These are phyloP conservation scores for Talaromyces sp. DNA, from an alignment of 2,329 filamentous ascomycete genomes.

Conservation along the genomic window DNA sequence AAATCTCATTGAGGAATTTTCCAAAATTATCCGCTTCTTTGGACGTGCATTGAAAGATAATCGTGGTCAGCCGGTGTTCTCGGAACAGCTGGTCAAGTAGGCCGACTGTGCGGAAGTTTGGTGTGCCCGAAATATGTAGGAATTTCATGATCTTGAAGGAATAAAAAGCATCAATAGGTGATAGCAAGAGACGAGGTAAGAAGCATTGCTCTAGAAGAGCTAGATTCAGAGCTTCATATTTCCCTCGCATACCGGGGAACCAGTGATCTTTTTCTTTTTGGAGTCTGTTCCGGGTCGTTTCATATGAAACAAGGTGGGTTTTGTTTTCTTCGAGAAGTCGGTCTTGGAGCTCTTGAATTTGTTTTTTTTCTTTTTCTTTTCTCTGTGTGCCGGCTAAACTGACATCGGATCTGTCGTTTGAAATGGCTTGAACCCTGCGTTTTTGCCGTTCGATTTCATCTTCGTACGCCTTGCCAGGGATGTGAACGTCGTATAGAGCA, in stretches of 20 bases:
- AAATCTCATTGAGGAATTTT: slow-evolving; percentile 75
- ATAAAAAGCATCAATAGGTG: slow-evolving; percentile 82
- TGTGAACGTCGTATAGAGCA: slow-evolving; percentile 72
- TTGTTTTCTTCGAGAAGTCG: slow-evolving; percentile 69
- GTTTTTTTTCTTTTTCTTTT: slow-evolving; percentile 66
- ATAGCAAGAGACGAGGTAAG: slow-evolving; percentile 78
- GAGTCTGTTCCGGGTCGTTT: slow-evolving; percentile 63
- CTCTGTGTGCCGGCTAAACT: slow-evolving; percentile 60
- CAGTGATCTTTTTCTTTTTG: slow-evolving; percentile 71
- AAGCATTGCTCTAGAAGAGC: slow-evolving; percentile 84
- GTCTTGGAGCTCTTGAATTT: slow-evolving; percentile 63
- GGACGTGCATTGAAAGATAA: slow-evolving; percentile 85
- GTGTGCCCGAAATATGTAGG: slow-evolving; percentile 75
- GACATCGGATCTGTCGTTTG: slow-evolving; percentile 67
- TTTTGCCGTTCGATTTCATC: slow-evolving; percentile 66
- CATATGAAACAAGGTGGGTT: slow-evolving; percentile 61
- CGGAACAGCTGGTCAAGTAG: slow-evolving; percentile 80
- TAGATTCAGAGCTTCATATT: slow-evolving; percentile 64
- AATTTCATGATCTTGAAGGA: slow-evolving; percentile 81
- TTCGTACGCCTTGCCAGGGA: slow-evolving; percentile 72
- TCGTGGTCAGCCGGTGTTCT: slow-evolving; percentile 69
- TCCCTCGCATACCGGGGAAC: slow-evolving; percentile 64
- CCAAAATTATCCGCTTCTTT: slow-evolving; percentile 91
- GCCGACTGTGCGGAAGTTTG: slow-evolving; percentile 80
- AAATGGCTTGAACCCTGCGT: slow-evolving; percentile 61